Evolutionary conservation across 306 rosid genomes (phyloP).

Genomic region (Vicia faba): DNA sequence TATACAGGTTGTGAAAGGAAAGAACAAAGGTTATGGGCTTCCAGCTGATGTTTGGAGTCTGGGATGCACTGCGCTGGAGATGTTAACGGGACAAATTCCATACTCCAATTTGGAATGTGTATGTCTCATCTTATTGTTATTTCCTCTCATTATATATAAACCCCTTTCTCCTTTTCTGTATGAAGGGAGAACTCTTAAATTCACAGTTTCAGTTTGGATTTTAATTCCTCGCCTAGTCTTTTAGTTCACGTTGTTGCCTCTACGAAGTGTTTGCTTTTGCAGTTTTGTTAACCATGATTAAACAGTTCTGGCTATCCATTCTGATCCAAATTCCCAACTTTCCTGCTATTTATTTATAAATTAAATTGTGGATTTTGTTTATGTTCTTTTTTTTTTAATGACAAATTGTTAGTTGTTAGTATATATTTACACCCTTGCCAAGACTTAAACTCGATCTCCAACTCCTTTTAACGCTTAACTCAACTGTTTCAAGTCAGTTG

Average conservation of each 20-base stretch:
- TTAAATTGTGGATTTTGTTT: conserved; percentile 5
- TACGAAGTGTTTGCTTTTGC: conserved; percentile 15
- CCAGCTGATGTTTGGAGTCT: conserved; percentile 98
- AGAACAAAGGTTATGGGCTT: conserved; percentile 74
- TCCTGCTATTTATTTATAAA: conserved; percentile 19
- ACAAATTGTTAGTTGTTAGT: no score
- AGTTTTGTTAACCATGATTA: conserved; percentile 4
- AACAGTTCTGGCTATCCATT: conserved; percentile 16
- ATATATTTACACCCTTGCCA: no score
- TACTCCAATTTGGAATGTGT: conserved; percentile 68
- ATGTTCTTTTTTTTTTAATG: not conserved
- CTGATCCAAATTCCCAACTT: conserved; percentile 4
- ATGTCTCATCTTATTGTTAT: conserved; percentile 37
- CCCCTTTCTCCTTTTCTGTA: conserved; percentile 7
- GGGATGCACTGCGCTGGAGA: conserved; percentile 95
- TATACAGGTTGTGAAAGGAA: conserved; percentile 84
- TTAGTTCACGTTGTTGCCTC: conserved; percentile 13
- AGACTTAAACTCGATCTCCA: no score
- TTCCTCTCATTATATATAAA: conserved; percentile 2
- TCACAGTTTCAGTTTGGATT: conserved; percentile 23
- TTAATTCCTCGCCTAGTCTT: conserved; percentile 9
- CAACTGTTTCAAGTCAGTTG: no score
- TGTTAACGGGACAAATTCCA: conserved; percentile 76
- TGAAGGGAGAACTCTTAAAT: conserved; percentile 15
- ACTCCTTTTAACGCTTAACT: no score